These are phyloP conservation scores for Circinella umbellata DNA, from an alignment of 371 early-diverging fungal genomes.

Conservation along the genomic window DNA sequence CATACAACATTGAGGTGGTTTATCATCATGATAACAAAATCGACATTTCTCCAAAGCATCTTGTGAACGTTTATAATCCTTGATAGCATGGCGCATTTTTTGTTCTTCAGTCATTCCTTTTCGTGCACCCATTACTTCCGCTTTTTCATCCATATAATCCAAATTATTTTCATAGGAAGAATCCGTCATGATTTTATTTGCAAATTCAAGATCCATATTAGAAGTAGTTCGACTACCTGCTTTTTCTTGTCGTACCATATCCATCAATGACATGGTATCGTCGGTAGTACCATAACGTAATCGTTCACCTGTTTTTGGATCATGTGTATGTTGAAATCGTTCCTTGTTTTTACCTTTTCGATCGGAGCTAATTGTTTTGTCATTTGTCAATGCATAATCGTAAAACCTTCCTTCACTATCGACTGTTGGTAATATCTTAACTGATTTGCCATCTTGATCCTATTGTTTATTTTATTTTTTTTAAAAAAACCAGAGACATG, in stretches of 20 bases:
- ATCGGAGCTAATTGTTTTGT: conserved; percentile 16
- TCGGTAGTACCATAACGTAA: conserved; percentile 64
- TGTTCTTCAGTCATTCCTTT: conserved; percentile 65
- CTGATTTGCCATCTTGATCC: conserved; percentile 11
- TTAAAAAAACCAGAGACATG: too few relatives aligned
- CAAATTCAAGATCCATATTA: conserved; percentile 73
- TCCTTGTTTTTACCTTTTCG: conserved; percentile 48
- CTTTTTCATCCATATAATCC: conserved; percentile 94
- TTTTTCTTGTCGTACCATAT: conserved; percentile 73
- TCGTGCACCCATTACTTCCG: conserved; percentile 76
- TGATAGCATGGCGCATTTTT: conserved; percentile 67
- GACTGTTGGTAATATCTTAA: conserved; percentile 64
- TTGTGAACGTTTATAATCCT: conserved; percentile 75
- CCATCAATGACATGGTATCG: conserved; percentile 57
- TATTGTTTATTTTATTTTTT: background rate
- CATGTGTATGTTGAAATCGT: conserved; percentile 56
- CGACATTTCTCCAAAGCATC: conserved; percentile 72
- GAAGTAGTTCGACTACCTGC: conserved; percentile 49
- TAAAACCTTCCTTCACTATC: conserved; percentile 68
- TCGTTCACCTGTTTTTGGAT: conserved; percentile 60
- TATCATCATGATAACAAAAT: conserved; percentile 74
- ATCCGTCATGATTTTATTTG: conserved; percentile 78
- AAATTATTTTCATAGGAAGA: conserved; percentile 72
- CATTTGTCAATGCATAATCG: conserved; percentile 44
- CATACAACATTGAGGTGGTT: conserved; percentile 73